phyloP scores from a whole-genome alignment of 192 early-diverging fungal species.

The Tieghemiomyces parasiticus region DNA sequence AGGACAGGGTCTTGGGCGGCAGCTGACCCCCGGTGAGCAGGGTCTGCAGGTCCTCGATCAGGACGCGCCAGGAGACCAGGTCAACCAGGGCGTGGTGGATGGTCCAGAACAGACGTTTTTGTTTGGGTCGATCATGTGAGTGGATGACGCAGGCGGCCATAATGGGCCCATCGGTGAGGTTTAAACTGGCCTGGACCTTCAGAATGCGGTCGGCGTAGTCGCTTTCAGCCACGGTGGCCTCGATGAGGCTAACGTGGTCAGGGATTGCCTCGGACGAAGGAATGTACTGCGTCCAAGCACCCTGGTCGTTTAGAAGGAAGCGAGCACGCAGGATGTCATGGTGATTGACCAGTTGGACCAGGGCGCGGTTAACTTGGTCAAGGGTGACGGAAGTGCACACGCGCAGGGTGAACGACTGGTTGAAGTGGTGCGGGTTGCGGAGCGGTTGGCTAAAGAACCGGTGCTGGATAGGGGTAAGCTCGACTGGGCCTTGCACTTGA shows the following conservation, averaged over 20 bases:
- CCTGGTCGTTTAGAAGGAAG: background rate
- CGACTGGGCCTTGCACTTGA: background rate
- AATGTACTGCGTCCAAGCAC: background rate
- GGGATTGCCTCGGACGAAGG: background rate
- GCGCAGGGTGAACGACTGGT: background rate
- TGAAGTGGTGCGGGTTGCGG: background rate
- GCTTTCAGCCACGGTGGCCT: background rate
- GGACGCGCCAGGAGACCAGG: slow-evolving; percentile 17
- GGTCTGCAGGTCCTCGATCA: slow-evolving; percentile 16
- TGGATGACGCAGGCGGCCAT: background rate
- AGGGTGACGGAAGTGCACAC: background rate
- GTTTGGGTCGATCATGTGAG: slow-evolving; percentile 6
- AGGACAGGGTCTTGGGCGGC: slow-evolving; percentile 12
- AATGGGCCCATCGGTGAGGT: background rate
- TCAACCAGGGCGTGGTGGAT: slow-evolving; percentile 18
- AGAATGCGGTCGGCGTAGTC: background rate
- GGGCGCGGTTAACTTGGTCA: background rate
- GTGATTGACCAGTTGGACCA: background rate
- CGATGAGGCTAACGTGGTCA: background rate
- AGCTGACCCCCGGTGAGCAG: slow-evolving; percentile 6
- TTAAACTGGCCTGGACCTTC: background rate
- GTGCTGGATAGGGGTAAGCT: background rate
- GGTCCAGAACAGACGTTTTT: slow-evolving; percentile 13
- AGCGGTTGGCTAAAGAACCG: background rate
- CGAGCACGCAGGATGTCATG: background rate